Base-by-base conservation (phyloP, 441 rosid species). In the Gossypium laxum region DNA sequence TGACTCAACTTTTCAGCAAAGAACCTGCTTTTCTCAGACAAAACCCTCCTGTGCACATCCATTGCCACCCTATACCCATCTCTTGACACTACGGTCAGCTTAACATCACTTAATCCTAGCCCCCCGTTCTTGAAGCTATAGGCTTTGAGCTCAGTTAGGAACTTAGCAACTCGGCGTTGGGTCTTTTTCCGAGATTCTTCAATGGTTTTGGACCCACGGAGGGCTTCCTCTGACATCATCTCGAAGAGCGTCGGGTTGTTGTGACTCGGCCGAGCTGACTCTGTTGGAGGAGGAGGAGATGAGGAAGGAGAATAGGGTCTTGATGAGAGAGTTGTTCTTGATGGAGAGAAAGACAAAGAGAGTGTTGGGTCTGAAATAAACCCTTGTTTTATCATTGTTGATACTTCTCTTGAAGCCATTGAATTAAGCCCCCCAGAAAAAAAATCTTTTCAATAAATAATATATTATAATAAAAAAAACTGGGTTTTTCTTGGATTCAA, bases 381-480 rank as follows among this genome's bases (percentile, higher is more conserved):
- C 24, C 98, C 98, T 75, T 93, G 97, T 75, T 82, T 90, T 78
- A 91, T 87, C 98, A 91, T 88, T 26, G 92, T 70, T 19, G 98
- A 90, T 48, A 93, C 96, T 76, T 89, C 94, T 78, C 86, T 90
- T 51, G 93, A 84, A 79, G 92, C 74, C 96, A 91, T 89, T 62
- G 79, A 72, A 17, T 50, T 14, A 43, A 32, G 26, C 7, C 21
- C 6, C 2, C 43, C 6, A 15, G 11, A 22, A 21, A 17, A 30
- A 48, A 45, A 43, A n/a, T 18, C 17, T 15, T 47, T 67, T 51
- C 34, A 50, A 17, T 17, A n/a, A 48, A 17, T 24, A 58, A 56
- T 12, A 22, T n/a, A 56, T 34, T 38, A 62, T 34, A 28, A 28
- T 28, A 28, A 28, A 28, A 28, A 57, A 24, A 14, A 2, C 28